Evolutionary conservation across 805 yeast species (phyloP).

Genomic region (Barnettozyma populi): DNA sequence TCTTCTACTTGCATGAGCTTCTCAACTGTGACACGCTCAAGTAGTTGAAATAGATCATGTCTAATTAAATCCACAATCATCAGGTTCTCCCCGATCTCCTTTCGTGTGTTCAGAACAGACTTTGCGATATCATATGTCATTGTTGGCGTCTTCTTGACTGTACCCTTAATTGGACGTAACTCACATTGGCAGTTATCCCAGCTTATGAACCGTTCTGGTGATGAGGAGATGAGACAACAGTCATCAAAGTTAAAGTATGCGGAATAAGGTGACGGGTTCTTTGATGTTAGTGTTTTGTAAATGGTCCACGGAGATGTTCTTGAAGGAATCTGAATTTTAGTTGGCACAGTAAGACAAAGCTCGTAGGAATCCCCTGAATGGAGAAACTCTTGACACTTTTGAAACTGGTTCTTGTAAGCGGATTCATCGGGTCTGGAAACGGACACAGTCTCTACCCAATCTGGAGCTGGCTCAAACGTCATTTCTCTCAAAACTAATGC

Average conservation of each 20-base stretch:
- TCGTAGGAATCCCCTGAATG: constrained; percentile 89
- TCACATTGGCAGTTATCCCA: constrained; percentile 66
- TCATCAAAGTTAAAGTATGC: constrained; percentile 71
- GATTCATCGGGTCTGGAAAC: constrained; percentile 46
- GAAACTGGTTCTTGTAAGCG: constrained; percentile 50
- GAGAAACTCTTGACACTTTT: constrained; percentile 59
- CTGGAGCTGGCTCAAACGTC: background rate
- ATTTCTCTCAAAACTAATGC: constrained; percentile 3
- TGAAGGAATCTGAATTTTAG: constrained; percentile 49
- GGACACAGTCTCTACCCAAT: constrained; percentile 20
- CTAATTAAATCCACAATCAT: constrained; percentile 96
- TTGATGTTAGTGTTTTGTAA: constrained; percentile 61
- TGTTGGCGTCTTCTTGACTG: constrained; percentile 62
- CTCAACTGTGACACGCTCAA: constrained; percentile 61
- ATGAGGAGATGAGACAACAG: constrained; percentile 62
- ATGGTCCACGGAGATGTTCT: constrained; percentile 65
- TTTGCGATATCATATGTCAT: constrained; percentile 57
- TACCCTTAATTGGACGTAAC: constrained; percentile 93
- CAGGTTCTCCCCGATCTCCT: constrained; percentile 91
- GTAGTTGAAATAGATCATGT: constrained; percentile 74
- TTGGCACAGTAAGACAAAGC: constrained; percentile 79
- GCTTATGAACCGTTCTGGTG: constrained; percentile 88
- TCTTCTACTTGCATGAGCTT: constrained; percentile 91
- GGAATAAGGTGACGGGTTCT: constrained; percentile 92
- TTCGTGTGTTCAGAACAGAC: constrained; percentile 66